A percentile compares a stretch with the other conserved stretches of the same genome.
Conservation (phyloP, 2,329 filamentous ascomycete genomes). For the Botryotinia narcissicola region DNA sequence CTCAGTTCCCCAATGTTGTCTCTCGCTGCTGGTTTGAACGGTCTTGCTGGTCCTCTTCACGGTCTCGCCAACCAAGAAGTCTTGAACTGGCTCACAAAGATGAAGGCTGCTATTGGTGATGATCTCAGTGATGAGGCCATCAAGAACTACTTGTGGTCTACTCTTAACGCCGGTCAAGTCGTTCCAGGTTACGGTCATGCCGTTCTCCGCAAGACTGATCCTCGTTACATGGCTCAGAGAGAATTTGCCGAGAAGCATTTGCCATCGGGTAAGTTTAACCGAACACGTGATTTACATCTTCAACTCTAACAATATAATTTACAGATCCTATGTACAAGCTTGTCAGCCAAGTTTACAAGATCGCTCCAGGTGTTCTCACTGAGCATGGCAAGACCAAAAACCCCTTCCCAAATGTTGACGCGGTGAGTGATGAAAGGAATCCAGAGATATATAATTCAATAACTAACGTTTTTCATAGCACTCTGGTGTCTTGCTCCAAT, state of each 20-base stretch:
- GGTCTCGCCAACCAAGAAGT: constrained; percentile 99
- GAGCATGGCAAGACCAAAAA: constrained; percentile 98
- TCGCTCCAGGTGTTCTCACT: constrained; percentile 92
- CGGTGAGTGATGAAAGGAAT: constrained; percentile 40
- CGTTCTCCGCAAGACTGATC: constrained; percentile 99
- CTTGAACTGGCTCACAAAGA: constrained; percentile 97
- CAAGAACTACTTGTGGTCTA: constrained; percentile 98
- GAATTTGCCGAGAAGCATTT: constrained; percentile 65
- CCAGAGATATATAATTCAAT: not conserved
- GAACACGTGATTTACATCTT: not conserved
- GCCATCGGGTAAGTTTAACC: not conserved
- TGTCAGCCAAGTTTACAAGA: constrained; percentile 99
- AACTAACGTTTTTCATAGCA: constrained; percentile 47
- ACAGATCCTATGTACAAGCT: constrained; percentile 99
- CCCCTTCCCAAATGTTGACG: constrained; percentile 98
- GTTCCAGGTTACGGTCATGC: constrained; percentile 98
- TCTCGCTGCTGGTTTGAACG: constrained; percentile 92
- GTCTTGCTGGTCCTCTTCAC: constrained; percentile 96
- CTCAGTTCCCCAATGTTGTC: constrained; percentile 98
- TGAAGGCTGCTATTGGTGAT: constrained; percentile 93
- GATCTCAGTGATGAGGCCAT: constrained; percentile 96
- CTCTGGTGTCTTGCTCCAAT: constrained; percentile 98
- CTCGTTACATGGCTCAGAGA: constrained; percentile 97
- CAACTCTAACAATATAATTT: constrained; percentile 62
- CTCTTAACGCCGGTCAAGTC: constrained; percentile 91